Conservation (phyloP, 202 grass and related monocot species). For the Zizania palustris region DNA sequence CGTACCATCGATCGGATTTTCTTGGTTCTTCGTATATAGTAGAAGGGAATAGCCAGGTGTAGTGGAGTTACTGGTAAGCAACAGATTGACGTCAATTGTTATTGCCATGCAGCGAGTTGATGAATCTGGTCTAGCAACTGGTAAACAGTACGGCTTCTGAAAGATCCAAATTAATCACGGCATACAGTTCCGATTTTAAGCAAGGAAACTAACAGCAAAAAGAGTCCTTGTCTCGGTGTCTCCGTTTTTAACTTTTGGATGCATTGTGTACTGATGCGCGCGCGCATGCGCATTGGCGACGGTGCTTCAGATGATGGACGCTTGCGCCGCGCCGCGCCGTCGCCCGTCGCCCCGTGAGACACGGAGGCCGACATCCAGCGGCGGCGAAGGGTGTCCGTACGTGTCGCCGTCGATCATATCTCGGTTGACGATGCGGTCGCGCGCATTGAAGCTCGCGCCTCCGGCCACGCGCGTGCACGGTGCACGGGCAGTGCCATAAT, state of each 20-base stretch:
- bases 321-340: neutral
- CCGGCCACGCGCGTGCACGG: conserved; percentile 6
- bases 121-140: neutral
- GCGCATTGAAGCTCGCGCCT: neutral
- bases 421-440: neutral
- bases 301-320: neutral
- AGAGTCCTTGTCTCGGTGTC: neutral
- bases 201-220: too few species aligned
- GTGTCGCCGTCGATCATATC: neutral
- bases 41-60: neutral
- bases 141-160: neutral
- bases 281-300: neutral
- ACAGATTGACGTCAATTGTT: neutral
- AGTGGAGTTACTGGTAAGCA: neutral
- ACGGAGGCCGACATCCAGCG: neutral
- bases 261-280: too few species aligned
- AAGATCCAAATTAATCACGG: neutral
- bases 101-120: neutral
- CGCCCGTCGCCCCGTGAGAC: neutral
- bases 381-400: neutral
- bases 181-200: neutral
- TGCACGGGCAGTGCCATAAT: neutral
- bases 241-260: neutral
- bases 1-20: too few species aligned
- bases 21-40: too few species aligned